These are phyloP conservation scores for Flaveria brownii DNA, from an alignment of 129 eudicot genomes.

Conservation along the genomic window DNA sequence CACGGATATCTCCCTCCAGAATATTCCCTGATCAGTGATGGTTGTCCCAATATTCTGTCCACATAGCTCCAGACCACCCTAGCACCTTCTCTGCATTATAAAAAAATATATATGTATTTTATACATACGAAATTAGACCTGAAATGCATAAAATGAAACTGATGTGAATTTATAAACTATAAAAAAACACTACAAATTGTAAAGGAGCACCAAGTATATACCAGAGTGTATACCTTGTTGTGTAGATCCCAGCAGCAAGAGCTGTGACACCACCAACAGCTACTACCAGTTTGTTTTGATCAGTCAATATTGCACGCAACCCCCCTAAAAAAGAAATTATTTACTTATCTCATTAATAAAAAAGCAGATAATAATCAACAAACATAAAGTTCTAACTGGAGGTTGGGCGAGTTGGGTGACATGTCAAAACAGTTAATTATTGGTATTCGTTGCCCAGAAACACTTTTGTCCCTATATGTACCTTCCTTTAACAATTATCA, in stretches of 20 bases:
- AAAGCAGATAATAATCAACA: neutral
- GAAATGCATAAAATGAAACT: neutral
- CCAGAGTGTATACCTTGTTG: slow-evolving; percentile 68
- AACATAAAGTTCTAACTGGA: neutral
- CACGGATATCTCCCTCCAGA: slow-evolving; percentile 95
- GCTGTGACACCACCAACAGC: slow-evolving; percentile 98
- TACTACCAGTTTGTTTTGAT: slow-evolving; percentile 92
- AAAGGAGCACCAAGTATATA: neutral
- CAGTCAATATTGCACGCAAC: slow-evolving; percentile 79
- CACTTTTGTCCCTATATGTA: neutral
- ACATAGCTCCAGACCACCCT: slow-evolving; percentile 96
- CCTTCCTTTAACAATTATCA: neutral
- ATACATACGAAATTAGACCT: slow-evolving; percentile 5
- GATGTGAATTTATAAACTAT: neutral
- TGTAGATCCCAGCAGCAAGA: slow-evolving; percentile 97
- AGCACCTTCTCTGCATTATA: slow-evolving; percentile 90
- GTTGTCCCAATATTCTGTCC: slow-evolving; percentile 97
- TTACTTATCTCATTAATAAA: slow-evolving; percentile 4
- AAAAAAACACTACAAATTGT: neutral
- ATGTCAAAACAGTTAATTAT: neutral
- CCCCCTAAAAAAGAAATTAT: slow-evolving; percentile 68
- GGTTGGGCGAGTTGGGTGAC: neutral
- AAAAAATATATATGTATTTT: neutral
- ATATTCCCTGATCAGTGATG: slow-evolving; percentile 92
- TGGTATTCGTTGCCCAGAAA: neutral